Evolutionary conservation across 2,329 filamentous ascomycete species (phyloP).

Genomic region (Penicillium sclerotiorum): DNA sequence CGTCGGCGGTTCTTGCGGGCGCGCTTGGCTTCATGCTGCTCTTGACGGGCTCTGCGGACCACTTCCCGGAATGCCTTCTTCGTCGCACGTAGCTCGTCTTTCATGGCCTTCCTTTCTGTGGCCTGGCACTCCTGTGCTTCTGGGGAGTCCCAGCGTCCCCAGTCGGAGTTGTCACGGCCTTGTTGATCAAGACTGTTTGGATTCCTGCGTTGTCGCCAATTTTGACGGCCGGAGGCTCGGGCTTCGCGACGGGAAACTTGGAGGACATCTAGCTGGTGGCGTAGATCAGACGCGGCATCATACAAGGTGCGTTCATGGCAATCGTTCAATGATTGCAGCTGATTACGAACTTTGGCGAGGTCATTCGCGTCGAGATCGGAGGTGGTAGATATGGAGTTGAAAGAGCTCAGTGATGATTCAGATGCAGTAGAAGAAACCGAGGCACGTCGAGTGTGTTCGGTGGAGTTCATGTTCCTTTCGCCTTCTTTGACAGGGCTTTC

Average conservation of each 20-base stretch:
- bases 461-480: slow-evolving; percentile 4
- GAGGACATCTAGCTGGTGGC: slow-evolving; percentile 36
- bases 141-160: slow-evolving; percentile 42
- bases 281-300: slow-evolving; percentile 39
- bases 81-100: slow-evolving; percentile 41
- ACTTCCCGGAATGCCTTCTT: slow-evolving; percentile 42
- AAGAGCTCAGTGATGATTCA: slow-evolving; percentile 39
- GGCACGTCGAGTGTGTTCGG: slow-evolving; percentile 27
- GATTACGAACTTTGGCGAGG: slow-evolving; percentile 38
- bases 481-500: background rate
- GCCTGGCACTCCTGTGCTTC: slow-evolving; percentile 34
- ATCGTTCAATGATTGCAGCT: slow-evolving; percentile 37
- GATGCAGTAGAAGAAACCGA: slow-evolving; percentile 36
- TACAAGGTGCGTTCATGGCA: slow-evolving; percentile 41
- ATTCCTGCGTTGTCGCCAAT: slow-evolving; percentile 28
- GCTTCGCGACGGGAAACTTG: slow-evolving; percentile 38
- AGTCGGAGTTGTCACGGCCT: slow-evolving; percentile 24
- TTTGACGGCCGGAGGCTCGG: slow-evolving; percentile 23
- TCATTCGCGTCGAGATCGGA: slow-evolving; percentile 41
- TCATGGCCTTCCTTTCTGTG: slow-evolving; percentile 35
- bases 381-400: slow-evolving; percentile 40
- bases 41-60: slow-evolving; percentile 38
- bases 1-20: slow-evolving; percentile 26
- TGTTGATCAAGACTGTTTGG: slow-evolving; percentile 1
- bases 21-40: slow-evolving; percentile 34